Evolutionary conservation across 2,329 filamentous ascomycete species (phyloP).

Genomic region (Arthrobotrys sphaeroides): DNA sequence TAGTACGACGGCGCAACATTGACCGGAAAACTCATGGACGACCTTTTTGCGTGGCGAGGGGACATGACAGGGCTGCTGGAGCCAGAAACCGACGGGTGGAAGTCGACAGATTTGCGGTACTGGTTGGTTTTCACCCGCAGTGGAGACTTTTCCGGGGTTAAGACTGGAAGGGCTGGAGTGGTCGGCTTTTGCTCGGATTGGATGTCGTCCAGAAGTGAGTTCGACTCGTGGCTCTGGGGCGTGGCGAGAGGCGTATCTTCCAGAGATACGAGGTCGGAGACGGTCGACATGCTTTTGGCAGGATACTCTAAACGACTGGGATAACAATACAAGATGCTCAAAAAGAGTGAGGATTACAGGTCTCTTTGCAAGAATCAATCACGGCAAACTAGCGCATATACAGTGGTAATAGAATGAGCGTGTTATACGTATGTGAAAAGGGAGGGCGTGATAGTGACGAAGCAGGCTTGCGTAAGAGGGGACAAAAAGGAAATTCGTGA

Average conservation of each 20-base stretch:
- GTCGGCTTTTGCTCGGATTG: conserved; percentile 29
- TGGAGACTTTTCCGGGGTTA: conserved; percentile 18
- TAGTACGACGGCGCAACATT: conserved; percentile 47
- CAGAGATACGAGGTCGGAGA: conserved; percentile 49
- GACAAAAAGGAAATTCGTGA: conserved; percentile 53
- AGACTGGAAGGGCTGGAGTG: conserved; percentile 30
- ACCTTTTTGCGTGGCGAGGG: conserved; percentile 40
- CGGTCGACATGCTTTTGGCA: conserved; percentile 38
- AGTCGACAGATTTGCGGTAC: conserved; percentile 43
- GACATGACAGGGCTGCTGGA: conserved; percentile 22
- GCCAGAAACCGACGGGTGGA: conserved; percentile 41
- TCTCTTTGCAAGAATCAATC: conserved; percentile 21
- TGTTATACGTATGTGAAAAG: conserved; percentile 36
- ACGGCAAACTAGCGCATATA: conserved; percentile 32
- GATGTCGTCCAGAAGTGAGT: conserved; percentile 37
- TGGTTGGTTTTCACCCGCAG: conserved; percentile 40
- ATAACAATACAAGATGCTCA: conserved; percentile 13
- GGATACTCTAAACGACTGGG: background rate
- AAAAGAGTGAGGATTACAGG: background rate
- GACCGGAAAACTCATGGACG: conserved; percentile 50
- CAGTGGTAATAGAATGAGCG: conserved; percentile 13
- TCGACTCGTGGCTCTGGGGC: conserved; percentile 8
- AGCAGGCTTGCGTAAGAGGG: conserved; percentile 29
- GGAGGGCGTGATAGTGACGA: conserved; percentile 13
- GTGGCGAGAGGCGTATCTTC: conserved; percentile 46